phyloP scores from a whole-genome alignment of 2,329 filamentous ascomycete genomes.

The Coleophoma cylindrospora region DNA sequence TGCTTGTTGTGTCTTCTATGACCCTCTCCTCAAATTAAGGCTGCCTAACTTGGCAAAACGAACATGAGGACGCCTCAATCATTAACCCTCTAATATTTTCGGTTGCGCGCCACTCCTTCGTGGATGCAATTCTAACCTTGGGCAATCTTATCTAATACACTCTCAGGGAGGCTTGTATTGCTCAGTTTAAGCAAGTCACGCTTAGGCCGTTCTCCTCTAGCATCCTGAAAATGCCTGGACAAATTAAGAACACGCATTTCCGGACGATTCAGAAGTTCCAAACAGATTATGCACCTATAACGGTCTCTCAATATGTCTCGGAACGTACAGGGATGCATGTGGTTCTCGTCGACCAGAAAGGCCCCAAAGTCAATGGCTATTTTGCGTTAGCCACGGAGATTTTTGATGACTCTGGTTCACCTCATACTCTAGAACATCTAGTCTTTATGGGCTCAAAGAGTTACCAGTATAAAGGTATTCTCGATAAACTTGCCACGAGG shows the following conservation, averaged over 20 bases:
- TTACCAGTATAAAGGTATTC: conserved; percentile 90
- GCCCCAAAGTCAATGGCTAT: conserved; percentile 92
- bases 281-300: conserved; percentile 83
- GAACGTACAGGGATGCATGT: conserved; percentile 91
- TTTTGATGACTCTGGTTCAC: conserved; percentile 92
- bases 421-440: conserved; percentile 78
- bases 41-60: no score
- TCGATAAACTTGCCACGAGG: conserved; percentile 89
- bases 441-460: conserved; percentile 89
- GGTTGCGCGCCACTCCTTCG: background rate
- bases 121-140: background rate
- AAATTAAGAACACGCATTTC: conserved; percentile 56
- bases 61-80: no score
- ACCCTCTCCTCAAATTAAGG: no score
- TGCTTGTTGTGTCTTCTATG: no score
- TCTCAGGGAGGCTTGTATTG: no score
- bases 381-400: conserved; percentile 97
- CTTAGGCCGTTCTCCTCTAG: background rate
- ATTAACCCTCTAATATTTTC: background rate
- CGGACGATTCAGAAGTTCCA: conserved; percentile 81
- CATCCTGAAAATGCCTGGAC: conserved; percentile 47
- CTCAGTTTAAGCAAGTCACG: no score
- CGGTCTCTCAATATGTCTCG: conserved; percentile 93
- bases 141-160: no score
- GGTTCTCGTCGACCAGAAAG: conserved; percentile 84